Evolutionary conservation across 345 rosid species (phyloP), one percentile per base, ranked within the genome.

Genomic region (Hirschfeldia incana): DNA sequence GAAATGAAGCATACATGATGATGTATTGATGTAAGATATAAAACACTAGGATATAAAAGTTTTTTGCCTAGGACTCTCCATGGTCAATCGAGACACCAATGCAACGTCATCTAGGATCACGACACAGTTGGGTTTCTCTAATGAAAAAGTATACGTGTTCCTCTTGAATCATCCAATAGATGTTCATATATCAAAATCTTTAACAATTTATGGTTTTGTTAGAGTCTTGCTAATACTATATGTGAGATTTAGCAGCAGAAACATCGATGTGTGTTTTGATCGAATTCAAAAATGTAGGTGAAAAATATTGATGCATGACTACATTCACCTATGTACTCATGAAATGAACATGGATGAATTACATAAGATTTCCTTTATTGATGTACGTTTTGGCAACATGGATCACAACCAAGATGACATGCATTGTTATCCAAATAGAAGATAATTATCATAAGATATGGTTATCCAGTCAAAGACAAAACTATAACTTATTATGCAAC

Each of bases 1-100:
- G 89, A 30, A 89, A 26, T 17, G 94, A 86, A 61, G 89, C 92
- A 65, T 91, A n/a, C n/a, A n/a, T 30, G 98, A 81, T 39, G 77
- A 15, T 89, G 89, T 6, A 79, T 87, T 21, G 21, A 21, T 21
- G 21, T 21, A 21, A 21, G 21, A 21, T 21, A 21, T 21, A 21
- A 21, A 21, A 21, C 21, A 21, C 21, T 21, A 21, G 21, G 21
- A 21, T 21, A 21, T 21, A 21, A 21, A 21, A 21, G 4, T 4
- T 30, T 30, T 30, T 30, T 30, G 2, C 33, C 33, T 4, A 30
- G 33, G 33, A 30, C 33, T 3, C 33, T 30, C 33, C 33, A 30
- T 30, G 33, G 4, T 30, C 33, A 30, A 30, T 32, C 34, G 34
- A 32, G 34, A 32, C 34, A 32, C 34, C 34, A 32, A 32, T 32